Percentiles rank a stretch among this genome's conserved stretches.
phyloP scores from a whole-genome alignment of 306 rosid species.

The Erythrophleum fordii region DNA sequence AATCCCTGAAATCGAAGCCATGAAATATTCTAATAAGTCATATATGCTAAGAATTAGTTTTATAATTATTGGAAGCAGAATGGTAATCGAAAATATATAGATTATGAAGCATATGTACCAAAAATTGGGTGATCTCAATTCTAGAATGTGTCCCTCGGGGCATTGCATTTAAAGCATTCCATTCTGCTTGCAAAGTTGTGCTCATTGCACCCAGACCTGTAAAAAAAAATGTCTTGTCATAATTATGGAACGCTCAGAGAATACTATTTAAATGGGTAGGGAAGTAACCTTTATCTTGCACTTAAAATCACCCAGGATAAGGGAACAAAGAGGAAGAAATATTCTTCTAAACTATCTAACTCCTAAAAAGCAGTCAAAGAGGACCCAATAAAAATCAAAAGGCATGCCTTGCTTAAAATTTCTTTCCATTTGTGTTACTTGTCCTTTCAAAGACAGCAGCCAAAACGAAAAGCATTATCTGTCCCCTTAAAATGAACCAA shows the following conservation, averaged over 20 bases:
- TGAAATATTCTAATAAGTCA: background rate
- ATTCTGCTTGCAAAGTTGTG: constrained; percentile 97
- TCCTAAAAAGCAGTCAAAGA: constrained; percentile 59
- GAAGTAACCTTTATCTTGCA: background rate
- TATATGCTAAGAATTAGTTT: background rate
- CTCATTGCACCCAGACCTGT: constrained; percentile 92
- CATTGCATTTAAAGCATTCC: constrained; percentile 96
- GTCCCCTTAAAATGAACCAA: constrained; percentile 33
- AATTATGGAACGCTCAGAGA: background rate
- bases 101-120: constrained; percentile 19
- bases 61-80: background rate
- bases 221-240: background rate
- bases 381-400: constrained; percentile 25
- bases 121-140: constrained; percentile 39
- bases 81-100: background rate
- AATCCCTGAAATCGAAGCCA: background rate
- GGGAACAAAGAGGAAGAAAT: background rate
- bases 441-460: constrained; percentile 30
- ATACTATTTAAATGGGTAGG: background rate
- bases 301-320: background rate
- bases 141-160: constrained; percentile 86
- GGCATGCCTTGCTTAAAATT: constrained; percentile 26
- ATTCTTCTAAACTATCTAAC: constrained; percentile 34
- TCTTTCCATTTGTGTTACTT: background rate
- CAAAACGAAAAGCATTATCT: constrained; percentile 31